Conservation (phyloP, 169 alveolate species). For the Theileria parva region DNA sequence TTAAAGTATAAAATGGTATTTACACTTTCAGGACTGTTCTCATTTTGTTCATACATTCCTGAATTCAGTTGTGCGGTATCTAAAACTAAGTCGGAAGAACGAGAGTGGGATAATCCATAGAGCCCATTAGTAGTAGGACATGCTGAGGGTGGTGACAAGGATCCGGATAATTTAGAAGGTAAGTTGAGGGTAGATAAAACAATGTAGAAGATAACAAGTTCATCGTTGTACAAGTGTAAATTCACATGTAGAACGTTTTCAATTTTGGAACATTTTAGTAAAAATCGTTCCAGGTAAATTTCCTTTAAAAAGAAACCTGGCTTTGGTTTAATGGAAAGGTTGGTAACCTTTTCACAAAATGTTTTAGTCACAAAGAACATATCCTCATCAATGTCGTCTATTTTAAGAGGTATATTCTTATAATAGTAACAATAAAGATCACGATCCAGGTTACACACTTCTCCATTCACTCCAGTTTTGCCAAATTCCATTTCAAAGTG, state of each 20-base stretch:
- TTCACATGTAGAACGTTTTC: background rate
- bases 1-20: background rate
- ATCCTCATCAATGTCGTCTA: background rate
- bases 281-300: background rate
- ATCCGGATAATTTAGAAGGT: background rate
- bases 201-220: background rate
- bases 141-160: background rate
- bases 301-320: slow-evolving; percentile 18
- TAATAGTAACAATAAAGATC: slow-evolving; percentile 13
- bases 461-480: background rate
- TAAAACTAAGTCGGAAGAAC: background rate
- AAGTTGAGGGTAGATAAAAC: background rate
- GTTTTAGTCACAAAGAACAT: background rate
- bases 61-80: background rate
- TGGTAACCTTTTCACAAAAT: background rate
- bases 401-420: background rate
- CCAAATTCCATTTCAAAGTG: slow-evolving; percentile 6
- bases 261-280: background rate
- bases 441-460: background rate
- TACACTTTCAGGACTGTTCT: background rate
- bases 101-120: background rate
- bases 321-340: background rate
- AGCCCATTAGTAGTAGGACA: background rate
- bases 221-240: slow-evolving; percentile 2
- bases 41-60: background rate